Base-by-base conservation (phyloP, 192 early-diverging fungal species). In the Entomortierella lignicola region DNA sequence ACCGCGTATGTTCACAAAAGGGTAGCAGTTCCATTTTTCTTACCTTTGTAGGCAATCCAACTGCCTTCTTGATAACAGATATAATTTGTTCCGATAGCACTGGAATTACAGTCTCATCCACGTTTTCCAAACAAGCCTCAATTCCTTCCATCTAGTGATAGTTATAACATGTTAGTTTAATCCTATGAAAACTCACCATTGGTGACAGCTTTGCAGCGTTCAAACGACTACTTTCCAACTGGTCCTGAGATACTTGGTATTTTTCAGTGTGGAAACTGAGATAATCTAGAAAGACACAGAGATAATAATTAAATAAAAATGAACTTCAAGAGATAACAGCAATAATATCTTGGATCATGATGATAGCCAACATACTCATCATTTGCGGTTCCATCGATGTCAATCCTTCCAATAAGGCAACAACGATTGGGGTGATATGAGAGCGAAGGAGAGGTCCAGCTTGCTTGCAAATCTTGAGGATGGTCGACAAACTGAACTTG, bases 121-220 rank as follows among this genome's bases (percentile, higher is more conserved):
- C 82, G 47, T 96, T 88, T 31, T 93, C 90, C 1, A 97, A 82
- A 55, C 88, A 88, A 10, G 84, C 83, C 69, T 97, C 95, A 34
- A 96, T 83, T 3, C 92, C 95, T 68, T 96, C 92, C 95, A 97
- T 97, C 75, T 79, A 60, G 23, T n/a, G n/a, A n/a, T n/a, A n/a
- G n/a, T n/a, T n/a, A n/a, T n/a, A n/a, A n/a, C n/a, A n/a, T n/a
- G n/a, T n/a, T n/a, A n/a, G n/a, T 15, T 8, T 26, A 26, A 20
- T n/a, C 11, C 6, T 42, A 42, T 42, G 39, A 17, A n/a, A 64
- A 15, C 51, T 8, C 54, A 79, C 75, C 75, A 97, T 94, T 13
- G 97, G 97, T n/a, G 96, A 97, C 2, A 85, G 80, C 73, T 94
- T 96, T 8, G 94, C 89, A 1, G 95, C 96, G 32, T 77, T 84